Conservation (phyloP, 2,329 filamentous ascomycete species). For the Malbranchea zuffiana region DNA sequence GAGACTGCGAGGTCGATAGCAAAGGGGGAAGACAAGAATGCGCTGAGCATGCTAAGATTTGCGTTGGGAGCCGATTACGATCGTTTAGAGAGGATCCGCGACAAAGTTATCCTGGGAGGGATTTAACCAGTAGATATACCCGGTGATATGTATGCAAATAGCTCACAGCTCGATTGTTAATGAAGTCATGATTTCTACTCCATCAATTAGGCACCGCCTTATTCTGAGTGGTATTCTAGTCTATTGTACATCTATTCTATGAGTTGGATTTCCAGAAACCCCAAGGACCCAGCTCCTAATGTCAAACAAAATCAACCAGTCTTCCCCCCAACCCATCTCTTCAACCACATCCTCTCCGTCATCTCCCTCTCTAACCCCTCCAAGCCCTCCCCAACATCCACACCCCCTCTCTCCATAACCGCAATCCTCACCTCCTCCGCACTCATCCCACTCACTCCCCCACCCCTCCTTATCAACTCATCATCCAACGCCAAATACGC, state of each 20-base stretch:
- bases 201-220: too few species aligned
- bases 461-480: slow-evolving; percentile 51
- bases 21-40: slow-evolving; percentile 2
- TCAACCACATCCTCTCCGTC: slow-evolving; percentile 28
- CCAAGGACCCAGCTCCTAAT: too few species aligned
- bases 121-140: too few species aligned
- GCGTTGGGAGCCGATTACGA: slow-evolving; percentile 15
- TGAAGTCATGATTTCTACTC: too few species aligned
- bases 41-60: slow-evolving; percentile 9
- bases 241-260: too few species aligned
- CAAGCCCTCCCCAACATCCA: slow-evolving; percentile 21
- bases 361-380: slow-evolving; percentile 20
- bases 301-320: too few species aligned
- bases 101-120: slow-evolving; percentile 12
- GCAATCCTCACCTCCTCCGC: slow-evolving; percentile 57
- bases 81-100: slow-evolving; percentile 13
- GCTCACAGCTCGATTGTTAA: too few species aligned
- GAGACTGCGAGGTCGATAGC: slow-evolving; percentile 2
- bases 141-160: too few species aligned
- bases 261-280: too few species aligned
- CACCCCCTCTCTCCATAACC: slow-evolving; percentile 54
- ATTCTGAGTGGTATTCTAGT: too few species aligned
- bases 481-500: slow-evolving; percentile 62
- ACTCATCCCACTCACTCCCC: slow-evolving; percentile 49
- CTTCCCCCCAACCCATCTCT: slow-evolving; percentile 26